Base-by-base conservation (phyloP, 2,329 filamentous ascomycete species). In the Fonsecaea erecta region DNA sequence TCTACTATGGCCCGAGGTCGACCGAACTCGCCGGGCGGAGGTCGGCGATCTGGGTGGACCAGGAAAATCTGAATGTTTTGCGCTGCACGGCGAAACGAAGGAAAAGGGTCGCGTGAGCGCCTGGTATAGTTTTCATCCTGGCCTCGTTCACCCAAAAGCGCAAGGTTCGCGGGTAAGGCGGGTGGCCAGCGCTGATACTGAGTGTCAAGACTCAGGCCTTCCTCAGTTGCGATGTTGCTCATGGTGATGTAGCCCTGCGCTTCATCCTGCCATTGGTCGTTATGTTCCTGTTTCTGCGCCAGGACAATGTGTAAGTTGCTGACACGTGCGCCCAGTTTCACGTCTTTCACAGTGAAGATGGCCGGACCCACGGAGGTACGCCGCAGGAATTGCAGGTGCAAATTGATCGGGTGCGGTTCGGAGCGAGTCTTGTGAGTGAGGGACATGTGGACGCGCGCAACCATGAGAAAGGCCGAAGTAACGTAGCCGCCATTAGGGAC, bases 401-500 rank as follows among this genome's bases (percentile, higher is more conserved):
- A 78, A 11, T 86, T 83, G 61, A 90, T 84, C 4, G 87, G 86
- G 63, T 88, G 83, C 1, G 87, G 86, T 74, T 87, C 85, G 12
- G 75, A 69, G 40, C 72, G 73, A 35, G 73, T 71, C 68, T 77
- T 76, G 64, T 85, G 83, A 57, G 84, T 84, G 57, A 83, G 80
- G 65, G 81, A 77, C 21, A 88, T 83, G 75, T 90, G 88, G 1
- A 78, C 81, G 9, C 78, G 77, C 26, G 86, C 86, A 18, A 87
- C 85, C 60, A 82, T 81, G 67, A 89, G 81, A 67, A 92, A 82
- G 55, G 84, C 81, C 0, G 86, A 82, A 9, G 88, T 88, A 16
- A 90, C 85, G 71, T 88, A 90, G 64, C 89, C 89, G 59, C 89
- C 89, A 75, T 92, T 88, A 5, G 89, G 88, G 12, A 91, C 89